phyloP scores from a whole-genome alignment of 441 rosid genomes.

The Bruguiera hainesii region DNA sequence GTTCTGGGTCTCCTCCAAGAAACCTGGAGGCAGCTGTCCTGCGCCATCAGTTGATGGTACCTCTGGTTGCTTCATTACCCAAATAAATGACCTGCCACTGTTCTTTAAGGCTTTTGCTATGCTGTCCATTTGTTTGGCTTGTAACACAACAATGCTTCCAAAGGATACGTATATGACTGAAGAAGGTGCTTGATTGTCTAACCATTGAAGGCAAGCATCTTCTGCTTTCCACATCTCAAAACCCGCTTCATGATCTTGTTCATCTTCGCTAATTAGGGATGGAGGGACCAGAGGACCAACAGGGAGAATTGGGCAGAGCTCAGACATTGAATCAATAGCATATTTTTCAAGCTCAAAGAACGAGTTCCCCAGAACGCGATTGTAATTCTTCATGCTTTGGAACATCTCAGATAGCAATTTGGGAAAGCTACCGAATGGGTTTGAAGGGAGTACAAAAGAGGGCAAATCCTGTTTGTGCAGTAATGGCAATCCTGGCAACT shows the following conservation, averaged over 20 bases:
- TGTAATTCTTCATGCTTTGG: slow-evolving; percentile 28
- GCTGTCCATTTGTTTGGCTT: slow-evolving; percentile 54
- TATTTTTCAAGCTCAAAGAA: slow-evolving; percentile 39
- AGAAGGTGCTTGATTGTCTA: slow-evolving; percentile 43
- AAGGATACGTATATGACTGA: slow-evolving; percentile 77
- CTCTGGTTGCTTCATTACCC: slow-evolving; percentile 61
- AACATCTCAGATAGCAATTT: slow-evolving; percentile 25
- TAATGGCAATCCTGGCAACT: slow-evolving; percentile 40
- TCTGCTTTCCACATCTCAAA: slow-evolving; percentile 47
- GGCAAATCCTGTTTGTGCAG: slow-evolving; percentile 42
- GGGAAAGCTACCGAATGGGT: slow-evolving; percentile 23
- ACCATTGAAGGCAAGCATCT: slow-evolving; percentile 57
- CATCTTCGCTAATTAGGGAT: slow-evolving; percentile 30
- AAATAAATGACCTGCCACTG: slow-evolving; percentile 48
- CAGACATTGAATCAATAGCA: slow-evolving; percentile 25
- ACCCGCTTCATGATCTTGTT: slow-evolving; percentile 17
- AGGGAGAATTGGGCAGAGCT: slow-evolving; percentile 41
- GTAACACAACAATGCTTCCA: slow-evolving; percentile 49
- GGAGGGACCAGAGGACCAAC: slow-evolving; percentile 57
- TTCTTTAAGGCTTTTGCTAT: slow-evolving; percentile 47
- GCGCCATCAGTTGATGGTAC: slow-evolving; percentile 12
- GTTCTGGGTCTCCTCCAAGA: slow-evolving; percentile 45
- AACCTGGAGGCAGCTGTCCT: slow-evolving; percentile 46
- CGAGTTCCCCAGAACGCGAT: slow-evolving; percentile 43
- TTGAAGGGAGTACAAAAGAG: slow-evolving; percentile 40